Percentiles rank a stretch among this genome's conserved stretches.
Evolutionary conservation across 2,329 filamentous ascomycete genomes (phyloP).

Genomic region (Hymenoscyphus fructigenus): DNA sequence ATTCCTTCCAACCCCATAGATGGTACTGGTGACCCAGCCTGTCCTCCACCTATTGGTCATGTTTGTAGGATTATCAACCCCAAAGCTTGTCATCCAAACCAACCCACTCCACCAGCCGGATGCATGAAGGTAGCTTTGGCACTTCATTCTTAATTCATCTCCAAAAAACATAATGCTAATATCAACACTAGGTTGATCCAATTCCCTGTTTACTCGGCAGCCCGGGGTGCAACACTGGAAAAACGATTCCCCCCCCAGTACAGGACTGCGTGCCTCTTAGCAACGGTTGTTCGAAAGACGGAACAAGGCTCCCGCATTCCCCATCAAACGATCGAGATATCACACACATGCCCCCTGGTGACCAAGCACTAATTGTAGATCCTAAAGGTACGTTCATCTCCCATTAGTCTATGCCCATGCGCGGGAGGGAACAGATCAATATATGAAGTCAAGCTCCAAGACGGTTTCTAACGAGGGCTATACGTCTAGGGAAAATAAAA

Average conservation of each 20-base stretch:
- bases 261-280: background rate
- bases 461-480: background rate
- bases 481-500: background rate
- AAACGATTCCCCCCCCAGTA: background rate
- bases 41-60: background rate
- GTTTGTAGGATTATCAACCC: background rate
- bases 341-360: background rate
- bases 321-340: too few relatives aligned
- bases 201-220: background rate
- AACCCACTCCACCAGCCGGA: background rate
- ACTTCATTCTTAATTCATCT: background rate
- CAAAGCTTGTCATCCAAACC: background rate
- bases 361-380: background rate
- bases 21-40: background rate
- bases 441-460: background rate
- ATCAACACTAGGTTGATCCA: background rate
- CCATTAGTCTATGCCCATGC: background rate
- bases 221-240: background rate
- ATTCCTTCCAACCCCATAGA: background rate
- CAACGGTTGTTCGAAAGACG: background rate
- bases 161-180: background rate
- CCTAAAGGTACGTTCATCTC: background rate
- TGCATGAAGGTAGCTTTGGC: background rate
- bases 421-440: background rate
- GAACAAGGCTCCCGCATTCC: background rate